Conservation (phyloP, 345 rosid genomes). For the Eucalyptus regnans region DNA sequence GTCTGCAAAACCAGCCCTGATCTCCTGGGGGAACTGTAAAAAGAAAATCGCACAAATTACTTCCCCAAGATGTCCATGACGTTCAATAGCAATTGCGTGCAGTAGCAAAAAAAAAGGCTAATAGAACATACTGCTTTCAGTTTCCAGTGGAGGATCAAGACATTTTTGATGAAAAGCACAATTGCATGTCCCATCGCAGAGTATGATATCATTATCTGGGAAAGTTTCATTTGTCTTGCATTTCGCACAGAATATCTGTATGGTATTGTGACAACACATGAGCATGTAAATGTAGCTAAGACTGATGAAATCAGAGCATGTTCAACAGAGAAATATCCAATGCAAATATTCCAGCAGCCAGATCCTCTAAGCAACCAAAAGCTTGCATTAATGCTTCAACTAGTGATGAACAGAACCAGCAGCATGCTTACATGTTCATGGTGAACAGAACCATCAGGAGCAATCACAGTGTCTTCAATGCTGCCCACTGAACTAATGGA, state of each 20-base stretch:
- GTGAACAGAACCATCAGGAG: constrained; percentile 91
- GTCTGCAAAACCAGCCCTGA: constrained; percentile 94
- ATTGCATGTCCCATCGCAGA: constrained; percentile 96
- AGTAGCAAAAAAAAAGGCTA: background rate
- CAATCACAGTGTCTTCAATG: constrained; percentile 74
- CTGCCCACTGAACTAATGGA: constrained; percentile 72
- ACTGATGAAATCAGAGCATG: background rate
- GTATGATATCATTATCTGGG: constrained; percentile 82
- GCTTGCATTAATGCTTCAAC: background rate
- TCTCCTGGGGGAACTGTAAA: constrained; percentile 92
- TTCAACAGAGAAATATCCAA: background rate
- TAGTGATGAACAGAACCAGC: background rate
- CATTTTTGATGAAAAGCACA: constrained; percentile 93
- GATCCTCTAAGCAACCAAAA: background rate
- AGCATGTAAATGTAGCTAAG: background rate
- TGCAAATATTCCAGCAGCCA: background rate
- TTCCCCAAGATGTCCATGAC: background rate
- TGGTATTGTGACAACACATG: background rate
- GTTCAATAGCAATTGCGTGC: background rate
- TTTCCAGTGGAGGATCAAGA: constrained; percentile 85
- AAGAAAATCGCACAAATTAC: background rate
- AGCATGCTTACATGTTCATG: constrained; percentile 69
- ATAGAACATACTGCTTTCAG: constrained; percentile 57
- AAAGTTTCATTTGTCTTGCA: constrained; percentile 83
- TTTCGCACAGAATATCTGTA: constrained; percentile 88